Conservation (phyloP, 2,329 filamentous ascomycete genomes). For the Botrytis elliptica region DNA sequence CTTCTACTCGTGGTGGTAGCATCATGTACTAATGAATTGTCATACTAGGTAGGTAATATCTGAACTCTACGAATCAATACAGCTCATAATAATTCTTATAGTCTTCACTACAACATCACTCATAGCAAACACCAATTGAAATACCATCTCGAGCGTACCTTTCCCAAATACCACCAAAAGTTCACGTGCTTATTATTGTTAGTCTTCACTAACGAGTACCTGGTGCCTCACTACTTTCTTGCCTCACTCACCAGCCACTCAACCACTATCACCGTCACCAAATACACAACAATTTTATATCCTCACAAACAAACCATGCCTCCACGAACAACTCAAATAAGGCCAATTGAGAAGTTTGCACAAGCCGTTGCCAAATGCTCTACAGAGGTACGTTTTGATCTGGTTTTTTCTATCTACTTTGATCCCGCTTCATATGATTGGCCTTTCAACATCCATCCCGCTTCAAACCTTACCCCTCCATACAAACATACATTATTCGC, state of each 20-base stretch:
- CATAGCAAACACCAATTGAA: background rate
- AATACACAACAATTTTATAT: background rate
- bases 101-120: background rate
- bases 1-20: background rate
- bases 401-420: background rate
- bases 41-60: background rate
- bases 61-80: background rate
- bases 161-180: background rate
- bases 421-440: background rate
- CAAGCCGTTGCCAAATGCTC: constrained; percentile 64
- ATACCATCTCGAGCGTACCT: background rate
- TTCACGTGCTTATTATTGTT: background rate
- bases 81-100: background rate
- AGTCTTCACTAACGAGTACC: background rate
- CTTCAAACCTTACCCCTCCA: background rate
- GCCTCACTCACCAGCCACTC: background rate
- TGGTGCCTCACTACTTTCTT: background rate
- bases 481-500: background rate
- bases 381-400: constrained; percentile 52
- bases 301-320: constrained; percentile 35
- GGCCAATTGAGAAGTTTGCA: constrained; percentile 69
- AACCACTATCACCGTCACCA: background rate
- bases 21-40: background rate
- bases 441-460: background rate
- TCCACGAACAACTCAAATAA: constrained; percentile 41